These are phyloP conservation scores for Pyricularia pennisetigena DNA, from an alignment of 2,329 filamentous ascomycete species.

Conservation along the genomic window DNA sequence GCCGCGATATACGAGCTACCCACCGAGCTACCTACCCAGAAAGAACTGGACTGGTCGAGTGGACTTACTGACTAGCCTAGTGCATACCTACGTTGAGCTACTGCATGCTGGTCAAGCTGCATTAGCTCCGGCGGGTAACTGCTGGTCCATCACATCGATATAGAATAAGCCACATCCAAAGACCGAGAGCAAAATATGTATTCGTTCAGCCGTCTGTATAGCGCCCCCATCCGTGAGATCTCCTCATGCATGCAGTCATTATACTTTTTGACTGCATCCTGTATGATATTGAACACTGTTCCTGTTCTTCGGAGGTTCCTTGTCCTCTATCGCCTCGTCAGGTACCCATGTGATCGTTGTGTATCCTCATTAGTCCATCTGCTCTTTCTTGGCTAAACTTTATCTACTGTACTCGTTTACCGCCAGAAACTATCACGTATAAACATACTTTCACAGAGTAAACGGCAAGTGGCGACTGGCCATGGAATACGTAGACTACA, in stretches of 20 bases:
- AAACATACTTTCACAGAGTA: not conserved
- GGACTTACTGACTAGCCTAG: not conserved
- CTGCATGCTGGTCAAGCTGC: not conserved
- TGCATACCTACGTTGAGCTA: not conserved
- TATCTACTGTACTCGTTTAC: not conserved
- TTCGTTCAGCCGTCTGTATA: not conserved
- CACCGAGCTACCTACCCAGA: not conserved
- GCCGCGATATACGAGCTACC: not conserved
- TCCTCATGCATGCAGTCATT: not conserved
- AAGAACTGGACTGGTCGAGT: not conserved
- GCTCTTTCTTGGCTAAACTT: not conserved
- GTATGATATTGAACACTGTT: not conserved
- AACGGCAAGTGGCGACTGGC: not conserved
- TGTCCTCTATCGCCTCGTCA: too few relatives aligned
- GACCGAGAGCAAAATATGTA: not conserved
- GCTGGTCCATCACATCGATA: not conserved
- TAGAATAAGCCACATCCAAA: not conserved
- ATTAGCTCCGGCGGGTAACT: not conserved
- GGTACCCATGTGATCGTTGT: not conserved
- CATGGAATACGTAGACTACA: not conserved
- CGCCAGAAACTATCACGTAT: not conserved
- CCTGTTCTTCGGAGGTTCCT: not conserved
- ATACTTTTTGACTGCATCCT: not conserved
- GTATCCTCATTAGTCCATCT: not conserved
- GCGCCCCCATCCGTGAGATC: not conserved